Evolutionary conservation across 352 stramenopile genomes (phyloP).

Genomic region (Blastocystis sp.): DNA sequence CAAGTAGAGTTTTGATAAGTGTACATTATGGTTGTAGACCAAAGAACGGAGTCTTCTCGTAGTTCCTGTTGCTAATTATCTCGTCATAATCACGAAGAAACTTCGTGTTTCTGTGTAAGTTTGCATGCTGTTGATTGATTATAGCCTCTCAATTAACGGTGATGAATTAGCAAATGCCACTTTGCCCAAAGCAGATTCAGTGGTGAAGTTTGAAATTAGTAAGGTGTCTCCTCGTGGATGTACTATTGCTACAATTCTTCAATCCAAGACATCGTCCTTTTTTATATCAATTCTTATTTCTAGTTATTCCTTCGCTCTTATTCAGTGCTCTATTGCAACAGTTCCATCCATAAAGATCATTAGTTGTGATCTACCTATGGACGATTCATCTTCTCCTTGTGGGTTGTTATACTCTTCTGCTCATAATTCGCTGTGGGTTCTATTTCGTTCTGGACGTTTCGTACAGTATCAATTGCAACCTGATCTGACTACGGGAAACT

Average conservation of each 20-base stretch:
- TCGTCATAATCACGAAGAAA: constrained; percentile 1
- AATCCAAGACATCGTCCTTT: not conserved
- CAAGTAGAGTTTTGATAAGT: not conserved
- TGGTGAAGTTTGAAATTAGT: not conserved
- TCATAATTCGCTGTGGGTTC: not conserved
- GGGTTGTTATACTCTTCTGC: constrained; percentile 4
- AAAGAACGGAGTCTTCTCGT: constrained; percentile 17
- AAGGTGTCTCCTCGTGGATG: not conserved
- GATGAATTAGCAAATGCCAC: not conserved
- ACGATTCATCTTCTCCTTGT: not conserved
- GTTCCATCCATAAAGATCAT: not conserved
- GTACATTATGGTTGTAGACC: not conserved
- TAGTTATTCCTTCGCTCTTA: not conserved
- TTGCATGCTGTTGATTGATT: not conserved
- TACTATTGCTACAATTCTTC: not conserved
- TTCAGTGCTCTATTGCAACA: not conserved
- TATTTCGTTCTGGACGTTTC: not conserved
- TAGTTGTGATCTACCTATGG: not conserved
- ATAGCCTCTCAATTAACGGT: not conserved
- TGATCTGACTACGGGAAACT: not conserved
- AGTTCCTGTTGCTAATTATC: not conserved
- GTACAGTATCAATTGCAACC: not conserved
- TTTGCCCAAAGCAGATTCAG: not conserved
- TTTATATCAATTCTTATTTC: not conserved
- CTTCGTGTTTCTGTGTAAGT: not conserved